Conservation (phyloP, 129 eudicot genomes). For the Helianthus annuus region HanXRQr2.0-SUNRISE NC_035442.2:47113869-47114368, state of each 20-base stretch:
- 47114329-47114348: no score
- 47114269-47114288: slow-evolving; percentile 82
- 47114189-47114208: slow-evolving; percentile 99
- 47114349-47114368: no score
- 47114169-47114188: slow-evolving; percentile 54
- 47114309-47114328: no score
- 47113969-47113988: slow-evolving; percentile 39
- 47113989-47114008: slow-evolving; percentile 56
- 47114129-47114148: slow-evolving; percentile 95
- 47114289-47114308: no score
- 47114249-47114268: slow-evolving; percentile 99
- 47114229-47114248: slow-evolving; percentile 99
- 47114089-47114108: slow-evolving; percentile 52
- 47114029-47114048: slow-evolving; percentile 62
- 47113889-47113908: slow-evolving; percentile 64
- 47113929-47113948: slow-evolving; percentile 59
- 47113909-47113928: slow-evolving; percentile 67
- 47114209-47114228: slow-evolving; percentile 98
- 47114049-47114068: slow-evolving; percentile 58
- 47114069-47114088: slow-evolving; percentile 42
- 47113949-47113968: slow-evolving; percentile 47
- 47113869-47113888: slow-evolving; percentile 61
- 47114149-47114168: slow-evolving; percentile 61
- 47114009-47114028: slow-evolving; percentile 70
- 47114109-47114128: slow-evolving; percentile 64